A percentile compares a stretch with the other conserved stretches of the same genome.
Conservation (phyloP, 768 basidiomycete genomes). For the Rubroboletus pulcherrimus region DNA sequence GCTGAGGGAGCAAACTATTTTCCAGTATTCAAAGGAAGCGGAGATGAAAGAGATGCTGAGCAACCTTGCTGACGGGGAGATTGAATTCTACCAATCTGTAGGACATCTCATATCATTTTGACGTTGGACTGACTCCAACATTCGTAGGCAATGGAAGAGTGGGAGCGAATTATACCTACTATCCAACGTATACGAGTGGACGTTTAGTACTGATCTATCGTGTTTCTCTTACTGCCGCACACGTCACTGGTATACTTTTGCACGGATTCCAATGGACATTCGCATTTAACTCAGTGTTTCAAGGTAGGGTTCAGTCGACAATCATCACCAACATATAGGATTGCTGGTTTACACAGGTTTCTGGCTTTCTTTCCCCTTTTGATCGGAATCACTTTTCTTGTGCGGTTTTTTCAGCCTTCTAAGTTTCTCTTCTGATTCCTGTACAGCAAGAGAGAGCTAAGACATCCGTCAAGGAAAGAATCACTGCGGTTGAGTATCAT, state of each 20-base stretch:
- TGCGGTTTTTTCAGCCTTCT: slow-evolving; percentile 12
- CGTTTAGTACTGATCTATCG: slow-evolving; percentile 46
- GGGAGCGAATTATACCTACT: slow-evolving; percentile 91
- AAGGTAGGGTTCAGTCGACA: background rate
- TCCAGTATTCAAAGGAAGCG: slow-evolving; percentile 85
- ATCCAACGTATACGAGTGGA: slow-evolving; percentile 94
- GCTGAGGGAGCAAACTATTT: slow-evolving; percentile 82
- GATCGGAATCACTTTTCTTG: background rate
- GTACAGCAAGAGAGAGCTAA: slow-evolving; percentile 72
- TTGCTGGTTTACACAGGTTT: background rate
- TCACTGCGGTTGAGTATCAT: background rate
- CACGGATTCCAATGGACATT: slow-evolving; percentile 7
- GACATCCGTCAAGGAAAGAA: slow-evolving; percentile 3
- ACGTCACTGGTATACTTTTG: slow-evolving; percentile 4
- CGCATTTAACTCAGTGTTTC: slow-evolving; percentile 3
- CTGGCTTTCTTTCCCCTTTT: slow-evolving; percentile 12
- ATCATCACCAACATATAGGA: background rate
- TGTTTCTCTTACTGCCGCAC: slow-evolving; percentile 16
- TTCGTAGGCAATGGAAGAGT: slow-evolving; percentile 87
- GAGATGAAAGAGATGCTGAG: slow-evolving; percentile 97
- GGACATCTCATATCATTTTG: slow-evolving; percentile 14
- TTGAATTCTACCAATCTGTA: slow-evolving; percentile 89
- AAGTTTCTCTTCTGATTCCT: slow-evolving; percentile 75
- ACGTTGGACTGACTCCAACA: slow-evolving; percentile 5
- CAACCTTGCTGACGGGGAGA: slow-evolving; percentile 88